Evolutionary conservation across 2,329 filamentous ascomycete genomes (phyloP).

Genomic region (Phialocephala sp.): DNA sequence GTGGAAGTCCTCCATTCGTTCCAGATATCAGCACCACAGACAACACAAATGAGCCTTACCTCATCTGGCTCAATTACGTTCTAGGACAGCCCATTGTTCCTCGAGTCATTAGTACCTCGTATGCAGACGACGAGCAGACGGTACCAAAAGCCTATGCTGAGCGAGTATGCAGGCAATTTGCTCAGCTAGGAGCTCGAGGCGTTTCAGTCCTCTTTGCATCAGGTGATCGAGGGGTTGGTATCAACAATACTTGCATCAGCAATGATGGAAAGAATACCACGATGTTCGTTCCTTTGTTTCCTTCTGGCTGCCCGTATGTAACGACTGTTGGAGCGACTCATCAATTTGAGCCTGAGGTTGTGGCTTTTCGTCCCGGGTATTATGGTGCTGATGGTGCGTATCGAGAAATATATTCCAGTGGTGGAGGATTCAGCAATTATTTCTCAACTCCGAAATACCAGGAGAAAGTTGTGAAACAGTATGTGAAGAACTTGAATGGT

Average conservation of each 20-base stretch:
- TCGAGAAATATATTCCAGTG: constrained; percentile 47
- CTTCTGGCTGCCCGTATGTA: constrained; percentile 49
- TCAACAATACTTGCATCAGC: constrained; percentile 51
- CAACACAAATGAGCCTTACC: constrained; percentile 66
- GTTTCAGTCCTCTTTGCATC: constrained; percentile 56
- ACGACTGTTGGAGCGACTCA: constrained; percentile 33
- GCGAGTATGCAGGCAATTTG: constrained; percentile 59
- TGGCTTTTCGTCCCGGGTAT: constrained; percentile 41
- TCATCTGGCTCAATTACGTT: constrained; percentile 59
- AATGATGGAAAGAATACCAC: constrained; percentile 62
- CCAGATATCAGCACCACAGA: constrained; percentile 50
- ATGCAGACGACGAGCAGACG: constrained; percentile 63
- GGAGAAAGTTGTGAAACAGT: constrained; percentile 47
- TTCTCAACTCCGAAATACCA: constrained; percentile 56
- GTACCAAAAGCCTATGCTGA: constrained; percentile 58
- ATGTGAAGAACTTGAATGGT: constrained; percentile 49
- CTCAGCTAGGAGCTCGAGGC: constrained; percentile 58
- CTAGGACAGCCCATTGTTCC: constrained; percentile 55
- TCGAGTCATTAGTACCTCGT: constrained; percentile 61
- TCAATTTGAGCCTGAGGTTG: constrained; percentile 33
- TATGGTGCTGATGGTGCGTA: constrained; percentile 44
- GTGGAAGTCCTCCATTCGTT: constrained; percentile 57
- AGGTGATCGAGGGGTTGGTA: constrained; percentile 57
- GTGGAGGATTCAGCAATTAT: constrained; percentile 58
- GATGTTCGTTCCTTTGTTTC: constrained; percentile 61